Percentiles rank a stretch among this genome's conserved stretches.
Evolutionary conservation across 2,329 filamentous ascomycete species (phyloP).

Genomic region (Ophioceras dolichostomum): DNA sequence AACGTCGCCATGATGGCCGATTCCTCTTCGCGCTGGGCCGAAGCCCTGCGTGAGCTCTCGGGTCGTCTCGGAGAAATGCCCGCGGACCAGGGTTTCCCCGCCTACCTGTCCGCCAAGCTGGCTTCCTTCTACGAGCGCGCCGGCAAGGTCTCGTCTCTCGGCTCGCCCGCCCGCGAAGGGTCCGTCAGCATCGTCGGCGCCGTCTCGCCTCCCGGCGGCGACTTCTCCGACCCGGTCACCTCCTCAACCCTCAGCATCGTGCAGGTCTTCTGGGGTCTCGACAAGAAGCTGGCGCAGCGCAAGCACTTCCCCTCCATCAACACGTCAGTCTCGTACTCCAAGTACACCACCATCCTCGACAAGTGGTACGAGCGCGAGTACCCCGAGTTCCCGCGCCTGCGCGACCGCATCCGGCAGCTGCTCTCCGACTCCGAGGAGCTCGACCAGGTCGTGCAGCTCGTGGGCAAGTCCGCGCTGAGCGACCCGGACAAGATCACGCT

Average conservation of each 20-base stretch:
- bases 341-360: slow-evolving; percentile 82
- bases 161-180: slow-evolving; percentile 77
- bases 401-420: slow-evolving; percentile 87
- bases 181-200: slow-evolving; percentile 97
- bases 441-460: slow-evolving; percentile 96
- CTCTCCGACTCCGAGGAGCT: slow-evolving; percentile 92
- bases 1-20: slow-evolving; percentile 99
- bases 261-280: slow-evolving; percentile 98
- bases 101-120: slow-evolving; percentile 91
- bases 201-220: slow-evolving; percentile 93
- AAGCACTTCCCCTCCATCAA: slow-evolving; percentile 99
- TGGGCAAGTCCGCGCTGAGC: slow-evolving; percentile 92
- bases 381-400: slow-evolving; percentile 85
- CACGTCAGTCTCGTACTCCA: slow-evolving; percentile 88
- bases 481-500: slow-evolving; percentile 98
- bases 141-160: slow-evolving; percentile 72
- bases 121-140: slow-evolving; percentile 99
- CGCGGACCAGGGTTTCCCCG: slow-evolving; percentile 98
- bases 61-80: slow-evolving; percentile 99
- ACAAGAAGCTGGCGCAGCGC: slow-evolving; percentile 98
- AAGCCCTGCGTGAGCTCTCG: slow-evolving; percentile 96
- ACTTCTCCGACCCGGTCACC: slow-evolving; percentile 98
- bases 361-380: slow-evolving; percentile 90
- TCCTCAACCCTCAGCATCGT: slow-evolving; percentile 90
- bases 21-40: slow-evolving; percentile 94